A percentile compares a stretch with the other conserved stretches of the same genome.
phyloP scores from a whole-genome alignment of 106 monocot genomes.

The Allium sativum region DNA sequence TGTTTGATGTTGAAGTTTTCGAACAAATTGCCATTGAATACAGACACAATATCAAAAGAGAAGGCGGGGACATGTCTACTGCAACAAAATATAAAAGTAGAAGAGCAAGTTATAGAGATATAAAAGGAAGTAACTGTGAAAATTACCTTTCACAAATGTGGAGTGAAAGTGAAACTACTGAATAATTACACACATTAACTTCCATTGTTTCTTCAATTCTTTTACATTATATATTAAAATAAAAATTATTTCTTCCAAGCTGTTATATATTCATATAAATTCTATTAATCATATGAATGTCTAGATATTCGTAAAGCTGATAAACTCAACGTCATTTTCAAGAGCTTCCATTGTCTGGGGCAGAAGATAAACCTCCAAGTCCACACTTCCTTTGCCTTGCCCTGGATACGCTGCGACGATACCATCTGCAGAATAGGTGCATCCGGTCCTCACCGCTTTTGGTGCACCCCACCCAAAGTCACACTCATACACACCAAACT shows the following conservation, averaged over 20 bases:
- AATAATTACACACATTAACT: too few relatives aligned
- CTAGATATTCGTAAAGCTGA: background rate
- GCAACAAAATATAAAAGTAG: background rate
- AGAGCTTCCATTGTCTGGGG: slow-evolving; percentile 29
- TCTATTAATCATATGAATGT: too few relatives aligned
- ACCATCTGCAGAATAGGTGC: slow-evolving; percentile 32
- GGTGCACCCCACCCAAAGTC: slow-evolving; percentile 46
- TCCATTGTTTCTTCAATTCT: too few relatives aligned
- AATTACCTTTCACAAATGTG: slow-evolving; percentile 65
- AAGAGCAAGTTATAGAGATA: slow-evolving; percentile 29
- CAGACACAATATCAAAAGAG: slow-evolving; percentile 55
- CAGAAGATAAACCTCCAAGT: slow-evolving; percentile 35
- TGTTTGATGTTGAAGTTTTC: slow-evolving; percentile 72
- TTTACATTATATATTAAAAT: too few relatives aligned
- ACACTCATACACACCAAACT: slow-evolving; percentile 35
- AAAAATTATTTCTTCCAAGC: too few relatives aligned
- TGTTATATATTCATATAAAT: too few relatives aligned
- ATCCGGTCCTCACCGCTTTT: slow-evolving; percentile 19
- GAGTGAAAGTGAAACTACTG: slow-evolving; percentile 27
- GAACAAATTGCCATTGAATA: slow-evolving; percentile 76
- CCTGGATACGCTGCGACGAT: slow-evolving; percentile 36
- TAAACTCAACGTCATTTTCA: slow-evolving; percentile 21
- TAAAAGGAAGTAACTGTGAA: slow-evolving; percentile 51
- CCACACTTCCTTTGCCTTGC: slow-evolving; percentile 33
- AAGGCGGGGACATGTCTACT: background rate